A percentile compares a stretch with the other conserved stretches of the same genome.
Conservation (phyloP, 2,329 filamentous ascomycete genomes). For the Colletotrichum sp. region DNA sequence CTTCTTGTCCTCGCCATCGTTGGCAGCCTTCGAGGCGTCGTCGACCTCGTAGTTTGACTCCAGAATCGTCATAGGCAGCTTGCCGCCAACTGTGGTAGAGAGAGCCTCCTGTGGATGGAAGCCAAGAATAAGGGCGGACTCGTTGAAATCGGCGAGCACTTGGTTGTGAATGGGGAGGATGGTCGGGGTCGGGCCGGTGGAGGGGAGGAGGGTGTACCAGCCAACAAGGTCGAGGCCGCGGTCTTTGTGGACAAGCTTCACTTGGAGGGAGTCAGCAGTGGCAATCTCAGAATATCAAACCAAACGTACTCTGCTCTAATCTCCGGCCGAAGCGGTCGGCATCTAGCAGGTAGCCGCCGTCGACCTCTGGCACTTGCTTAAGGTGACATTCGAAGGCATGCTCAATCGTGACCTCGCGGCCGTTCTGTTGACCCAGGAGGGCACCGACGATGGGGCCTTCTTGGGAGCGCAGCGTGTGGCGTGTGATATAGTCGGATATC, state of each 20-base stretch:
- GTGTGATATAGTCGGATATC: constrained; percentile 95
- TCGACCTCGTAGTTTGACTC: constrained; percentile 83
- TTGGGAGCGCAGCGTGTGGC: constrained; percentile 81
- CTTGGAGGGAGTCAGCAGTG: constrained; percentile 46
- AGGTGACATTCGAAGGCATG: constrained; percentile 87
- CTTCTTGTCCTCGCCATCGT: constrained; percentile 69
- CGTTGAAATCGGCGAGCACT: constrained; percentile 76
- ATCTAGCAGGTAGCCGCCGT: constrained; percentile 68
- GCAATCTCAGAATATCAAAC: background rate
- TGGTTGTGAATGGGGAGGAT: constrained; percentile 80
- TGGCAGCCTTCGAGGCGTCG: constrained; percentile 43
- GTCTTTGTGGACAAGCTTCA: constrained; percentile 86
- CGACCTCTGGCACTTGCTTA: constrained; percentile 42
- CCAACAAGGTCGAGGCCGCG: constrained; percentile 86
- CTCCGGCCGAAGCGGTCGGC: constrained; percentile 76
- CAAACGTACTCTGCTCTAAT: constrained; percentile 78
- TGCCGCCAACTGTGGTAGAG: constrained; percentile 68
- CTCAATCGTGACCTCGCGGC: constrained; percentile 88
- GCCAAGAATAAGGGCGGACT: constrained; percentile 84
- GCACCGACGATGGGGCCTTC: constrained; percentile 81
- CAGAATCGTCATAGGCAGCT: constrained; percentile 89
- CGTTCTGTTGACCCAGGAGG: constrained; percentile 90
- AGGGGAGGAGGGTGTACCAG: constrained; percentile 84
- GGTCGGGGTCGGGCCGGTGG: constrained; percentile 71
- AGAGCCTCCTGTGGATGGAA: constrained; percentile 75